Conservation (phyloP, 371 early-diverging fungal genomes). For the Rhizomucor miehei region DNA sequence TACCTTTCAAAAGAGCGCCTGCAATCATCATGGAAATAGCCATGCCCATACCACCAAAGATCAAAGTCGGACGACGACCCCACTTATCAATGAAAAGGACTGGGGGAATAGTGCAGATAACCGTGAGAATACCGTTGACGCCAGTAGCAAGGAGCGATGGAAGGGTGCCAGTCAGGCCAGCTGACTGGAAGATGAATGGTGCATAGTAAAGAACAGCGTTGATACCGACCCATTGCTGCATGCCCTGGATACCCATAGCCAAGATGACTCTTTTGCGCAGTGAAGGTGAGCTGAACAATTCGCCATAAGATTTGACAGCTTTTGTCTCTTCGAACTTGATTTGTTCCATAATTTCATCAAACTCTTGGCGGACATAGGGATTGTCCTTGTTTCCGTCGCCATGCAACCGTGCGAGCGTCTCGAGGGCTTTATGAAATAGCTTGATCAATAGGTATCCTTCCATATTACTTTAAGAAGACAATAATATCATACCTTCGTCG, state of each 20-base stretch:
- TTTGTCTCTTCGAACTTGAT: conserved; percentile 59
- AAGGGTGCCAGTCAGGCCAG: conserved; percentile 19
- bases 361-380: conserved; percentile 62
- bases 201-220: conserved; percentile 32
- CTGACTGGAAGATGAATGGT: conserved; percentile 20
- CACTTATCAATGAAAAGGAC: conserved; percentile 15
- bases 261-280: conserved; percentile 50
- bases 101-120: conserved; percentile 23
- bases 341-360: conserved; percentile 61
- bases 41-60: conserved; percentile 19
- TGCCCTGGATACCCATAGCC: conserved; percentile 61
- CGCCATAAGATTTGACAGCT: conserved; percentile 58
- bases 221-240: conserved; percentile 40
- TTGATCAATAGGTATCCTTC: not conserved
- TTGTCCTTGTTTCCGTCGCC: conserved; percentile 42
- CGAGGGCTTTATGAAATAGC: conserved; percentile 30
- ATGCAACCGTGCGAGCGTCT: conserved; percentile 67
- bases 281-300: conserved; percentile 50
- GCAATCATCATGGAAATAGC: conserved; percentile 20
- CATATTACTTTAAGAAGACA: not conserved
- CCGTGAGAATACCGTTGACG: conserved; percentile 21
- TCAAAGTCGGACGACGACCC: conserved; percentile 17
- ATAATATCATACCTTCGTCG: conserved; percentile 14
- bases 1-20: conserved; percentile 30
- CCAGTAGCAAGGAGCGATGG: conserved; percentile 24